Evolutionary conservation across 2,329 filamentous ascomycete species (phyloP).

Genomic region (Aspergillus sp.): DNA sequence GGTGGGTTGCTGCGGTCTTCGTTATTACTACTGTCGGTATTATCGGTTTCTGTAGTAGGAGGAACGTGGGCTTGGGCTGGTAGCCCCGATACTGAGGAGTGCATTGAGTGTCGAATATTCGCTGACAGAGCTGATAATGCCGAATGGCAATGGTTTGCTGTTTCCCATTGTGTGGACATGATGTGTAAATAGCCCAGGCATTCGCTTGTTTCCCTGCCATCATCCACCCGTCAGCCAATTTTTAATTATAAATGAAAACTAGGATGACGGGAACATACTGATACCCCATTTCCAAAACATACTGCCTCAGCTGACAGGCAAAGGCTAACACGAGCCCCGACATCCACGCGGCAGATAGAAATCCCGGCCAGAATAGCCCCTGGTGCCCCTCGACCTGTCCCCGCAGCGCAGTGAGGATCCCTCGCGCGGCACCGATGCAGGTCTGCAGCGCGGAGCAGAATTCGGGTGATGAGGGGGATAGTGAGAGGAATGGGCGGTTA

Average conservation of each 20-base stretch:
- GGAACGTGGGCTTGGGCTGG: too few species aligned
- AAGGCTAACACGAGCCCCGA: conserved; percentile 34
- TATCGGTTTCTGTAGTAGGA: too few species aligned
- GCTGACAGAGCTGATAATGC: conserved; percentile 26
- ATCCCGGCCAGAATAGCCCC: conserved; percentile 33
- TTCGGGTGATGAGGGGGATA: conserved; percentile 29
- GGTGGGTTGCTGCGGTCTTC: too few species aligned
- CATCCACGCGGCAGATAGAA: conserved; percentile 36
- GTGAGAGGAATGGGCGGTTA: conserved; percentile 32
- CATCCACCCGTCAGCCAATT: not conserved
- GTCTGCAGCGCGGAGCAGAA: conserved; percentile 35
- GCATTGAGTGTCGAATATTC: conserved; percentile 20
- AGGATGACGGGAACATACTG: conserved; percentile 15
- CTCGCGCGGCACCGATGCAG: conserved; percentile 34
- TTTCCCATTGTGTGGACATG: conserved; percentile 35
- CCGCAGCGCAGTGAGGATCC: conserved; percentile 29
- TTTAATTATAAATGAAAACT: not conserved
- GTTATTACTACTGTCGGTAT: too few species aligned
- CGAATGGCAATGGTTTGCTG: conserved; percentile 32
- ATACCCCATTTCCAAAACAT: conserved; percentile 26
- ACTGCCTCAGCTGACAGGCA: conserved; percentile 34
- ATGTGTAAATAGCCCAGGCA: conserved; percentile 24
- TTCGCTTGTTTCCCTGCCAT: conserved; percentile 26
- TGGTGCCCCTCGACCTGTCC: conserved; percentile 25
- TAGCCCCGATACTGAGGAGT: too few species aligned